Evolutionary conservation across 2,329 filamentous ascomycete genomes (phyloP).

Genomic region (Cordyceps pruinosa): DNA sequence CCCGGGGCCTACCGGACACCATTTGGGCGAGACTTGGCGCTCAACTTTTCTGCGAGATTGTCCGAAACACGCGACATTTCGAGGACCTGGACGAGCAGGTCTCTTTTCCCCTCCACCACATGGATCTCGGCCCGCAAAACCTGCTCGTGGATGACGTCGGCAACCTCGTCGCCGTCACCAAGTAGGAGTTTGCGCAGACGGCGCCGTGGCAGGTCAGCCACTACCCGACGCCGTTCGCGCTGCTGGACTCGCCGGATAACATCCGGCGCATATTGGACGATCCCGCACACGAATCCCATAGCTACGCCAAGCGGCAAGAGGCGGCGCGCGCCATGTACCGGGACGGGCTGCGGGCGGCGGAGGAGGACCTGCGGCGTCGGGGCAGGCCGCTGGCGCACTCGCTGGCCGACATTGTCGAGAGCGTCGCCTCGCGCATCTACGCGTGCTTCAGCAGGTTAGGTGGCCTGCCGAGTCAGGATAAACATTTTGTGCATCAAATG

Average conservation of each 20-base stretch:
- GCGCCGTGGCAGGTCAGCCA: conserved; percentile 23
- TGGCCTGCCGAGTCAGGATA: background rate
- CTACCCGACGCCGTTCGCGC: conserved; percentile 26
- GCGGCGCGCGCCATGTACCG: conserved; percentile 14
- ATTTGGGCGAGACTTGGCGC: conserved; percentile 11
- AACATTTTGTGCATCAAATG: conserved; percentile 8
- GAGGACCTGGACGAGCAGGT: background rate
- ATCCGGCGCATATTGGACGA: conserved; percentile 16
- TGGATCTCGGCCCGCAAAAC: conserved; percentile 28
- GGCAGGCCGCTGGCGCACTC: background rate
- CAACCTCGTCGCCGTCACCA: conserved; percentile 25
- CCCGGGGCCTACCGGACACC: background rate
- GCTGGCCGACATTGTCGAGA: conserved; percentile 16
- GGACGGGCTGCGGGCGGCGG: conserved; percentile 14
- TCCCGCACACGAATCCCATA: conserved; percentile 15
- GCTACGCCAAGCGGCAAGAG: conserved; percentile 15
- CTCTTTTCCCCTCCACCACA: conserved; percentile 24
- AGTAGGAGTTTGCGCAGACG: conserved; percentile 28
- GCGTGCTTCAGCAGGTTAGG: conserved; percentile 13
- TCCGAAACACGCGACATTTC: conserved; percentile 17
- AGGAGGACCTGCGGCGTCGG: conserved; percentile 7
- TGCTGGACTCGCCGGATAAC: conserved; percentile 14
- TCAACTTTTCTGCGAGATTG: conserved; percentile 22
- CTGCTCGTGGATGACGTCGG: conserved; percentile 25
- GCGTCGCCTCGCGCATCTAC: conserved; percentile 17